phyloP scores from a whole-genome alignment of 306 rosid species.

The Inga laurina region DNA sequence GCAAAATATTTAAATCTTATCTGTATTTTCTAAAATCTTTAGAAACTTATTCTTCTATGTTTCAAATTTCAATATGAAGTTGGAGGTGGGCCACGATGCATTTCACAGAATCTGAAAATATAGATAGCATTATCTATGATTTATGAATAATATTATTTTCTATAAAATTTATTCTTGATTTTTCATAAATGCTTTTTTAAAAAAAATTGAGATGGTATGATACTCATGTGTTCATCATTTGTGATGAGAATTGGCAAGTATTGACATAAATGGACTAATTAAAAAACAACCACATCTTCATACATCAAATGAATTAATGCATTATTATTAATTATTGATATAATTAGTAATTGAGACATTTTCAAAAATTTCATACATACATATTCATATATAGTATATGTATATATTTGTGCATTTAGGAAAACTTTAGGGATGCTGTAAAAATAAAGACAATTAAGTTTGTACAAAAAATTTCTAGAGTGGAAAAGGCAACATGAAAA shows the following conservation, averaged over 20 bases:
- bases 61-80: not conserved
- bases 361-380: no score
- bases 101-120: not conserved
- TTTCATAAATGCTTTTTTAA: not conserved
- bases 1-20: not conserved
- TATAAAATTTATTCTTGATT: not conserved
- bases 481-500: not conserved
- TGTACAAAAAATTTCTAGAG: not conserved
- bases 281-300: not conserved
- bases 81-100: not conserved
- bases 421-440: no score
- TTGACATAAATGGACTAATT: not conserved
- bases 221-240: not conserved
- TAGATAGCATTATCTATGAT: no score
- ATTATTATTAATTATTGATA: not conserved
- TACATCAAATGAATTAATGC: not conserved
- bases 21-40: not conserved
- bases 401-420: no score
- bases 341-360: not conserved
- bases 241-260: slow-evolving; percentile 16
- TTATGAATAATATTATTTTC: no score
- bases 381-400: no score
- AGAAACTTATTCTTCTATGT: not conserved
- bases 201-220: not conserved
- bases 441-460: no score